Base-by-base conservation (phyloP, 2,329 filamentous ascomycete genomes). In the Claviceps pazoutovae region DNA sequence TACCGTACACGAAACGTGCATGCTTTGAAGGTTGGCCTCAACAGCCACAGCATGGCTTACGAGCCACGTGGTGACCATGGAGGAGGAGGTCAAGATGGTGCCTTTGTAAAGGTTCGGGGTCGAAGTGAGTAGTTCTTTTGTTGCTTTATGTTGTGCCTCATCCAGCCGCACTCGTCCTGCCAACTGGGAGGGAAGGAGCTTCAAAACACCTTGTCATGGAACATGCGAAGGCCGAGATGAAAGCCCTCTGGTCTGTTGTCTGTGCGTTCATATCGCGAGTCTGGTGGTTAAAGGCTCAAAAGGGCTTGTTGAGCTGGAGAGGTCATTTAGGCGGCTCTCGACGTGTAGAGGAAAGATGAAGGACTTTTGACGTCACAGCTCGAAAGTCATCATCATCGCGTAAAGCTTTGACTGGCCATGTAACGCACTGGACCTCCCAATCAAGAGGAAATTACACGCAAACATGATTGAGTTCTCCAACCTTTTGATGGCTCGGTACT, bases 31-130 rank as follows among this genome's bases (percentile, higher is more conserved):
- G 26, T 51, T n/a, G 44, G 48, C 17, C 30, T 48, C 23, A 30
- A 17, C 48, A 45, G 42, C 47, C 48, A 21, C 30, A 57, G 58
- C 52, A 78, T 78, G 75, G 71, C 75, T 60, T 77, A 76, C 62
- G 74, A 77, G 68, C 71, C 73, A 64, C 71, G 74, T 57, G 71
- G 74, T 61, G 74, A 76, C 58, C 68, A 72, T 58, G 70, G 68
- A 54, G 70, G 66, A 45, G 64, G 66, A 17, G 68, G 68, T 7
- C 67, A 71, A 52, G 71, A 74, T 58, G 70, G 68, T 36, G 67
- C 68, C 5, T 74, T 69, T 54, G 64, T 72, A 21, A 75, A 75
- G 59, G 68, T 73, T n/a, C 64, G 75, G 58, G 74, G 75, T 49
- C 68, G 75, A 57, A 69, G 75, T 77, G 64, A 70, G 74, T 74